Base-by-base conservation (phyloP, 306 rosid genomes). In the Albizia julibrissin region DNA sequence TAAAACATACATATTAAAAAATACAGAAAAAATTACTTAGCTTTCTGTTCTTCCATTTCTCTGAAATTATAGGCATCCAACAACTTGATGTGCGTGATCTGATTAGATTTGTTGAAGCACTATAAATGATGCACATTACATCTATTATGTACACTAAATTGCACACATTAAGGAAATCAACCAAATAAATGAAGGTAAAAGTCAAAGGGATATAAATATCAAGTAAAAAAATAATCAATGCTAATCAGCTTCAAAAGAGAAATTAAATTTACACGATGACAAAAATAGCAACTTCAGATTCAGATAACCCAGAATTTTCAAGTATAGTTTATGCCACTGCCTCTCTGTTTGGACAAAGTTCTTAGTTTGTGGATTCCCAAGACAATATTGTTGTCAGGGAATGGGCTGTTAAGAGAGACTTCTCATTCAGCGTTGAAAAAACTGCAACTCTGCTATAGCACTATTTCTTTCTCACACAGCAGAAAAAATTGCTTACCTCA, bases 1-100 rank as follows among this genome's bases (percentile, higher is more conserved):
- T 84, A 86, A 88, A 86, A 85, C 65, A 87, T 73, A 78, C 80
- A 83, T 80, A 87, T 87, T 87, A 82, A 86, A 86, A 84, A 75
- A 76, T 56, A 78, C 54, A 70, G 72, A 78, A 50, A 58, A 86
- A 70, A 79, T 73, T 75, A 54, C 69, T 80, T 44, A 66, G 75
- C 40, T 61, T 76, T 81, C 56, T 61, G 61, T 76, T 69, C 78
- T 37, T 78, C 42, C 80, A 64, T 34, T 67, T 78, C 33, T 46
- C 47, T 59, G 76, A 73, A 13, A 54, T 49, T 50, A 69, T 22
- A 49, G 67, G 15, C 33, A 79, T 73, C 84, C 33, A 73, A 65
- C 54, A 78, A 49, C 61, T 29, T 52, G 33, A 13, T 62, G 19
- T 39, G 58, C 52, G 37, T 27, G 65, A 44, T 61, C 54, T n/a